These are phyloP conservation scores for Aspergillus spinulosporus DNA, from an alignment of 2,329 filamentous ascomycete genomes.

Conservation along the genomic window DNA sequence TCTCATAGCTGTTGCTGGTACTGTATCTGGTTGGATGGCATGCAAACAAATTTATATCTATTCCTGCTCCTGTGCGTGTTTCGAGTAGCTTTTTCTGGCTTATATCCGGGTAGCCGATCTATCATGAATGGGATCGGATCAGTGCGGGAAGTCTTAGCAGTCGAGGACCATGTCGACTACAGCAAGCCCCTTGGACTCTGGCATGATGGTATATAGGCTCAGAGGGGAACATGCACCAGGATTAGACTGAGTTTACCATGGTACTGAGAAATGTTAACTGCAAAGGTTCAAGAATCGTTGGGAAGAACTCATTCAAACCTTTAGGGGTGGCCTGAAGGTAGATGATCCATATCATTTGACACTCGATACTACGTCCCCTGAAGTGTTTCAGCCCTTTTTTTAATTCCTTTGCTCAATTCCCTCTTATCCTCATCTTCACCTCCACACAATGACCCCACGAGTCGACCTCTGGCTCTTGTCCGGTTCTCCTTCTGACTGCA, in stretches of 20 bases:
- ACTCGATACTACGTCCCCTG: too few species aligned
- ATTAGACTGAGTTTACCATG: neutral
- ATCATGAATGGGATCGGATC: neutral
- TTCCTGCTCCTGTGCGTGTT: neutral
- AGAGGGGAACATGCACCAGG: neutral
- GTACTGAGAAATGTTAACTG: neutral
- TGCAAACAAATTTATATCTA: conserved; percentile 10
- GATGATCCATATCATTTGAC: too few species aligned
- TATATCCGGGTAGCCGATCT: neutral
- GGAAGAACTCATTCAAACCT: neutral
- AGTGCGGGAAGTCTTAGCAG: too few species aligned
- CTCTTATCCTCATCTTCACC: neutral
- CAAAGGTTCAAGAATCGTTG: neutral
- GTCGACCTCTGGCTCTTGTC: neutral
- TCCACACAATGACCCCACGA: conserved; percentile 8
- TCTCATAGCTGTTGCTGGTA: conserved; percentile 13
- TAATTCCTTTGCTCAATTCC: neutral
- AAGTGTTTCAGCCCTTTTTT: neutral
- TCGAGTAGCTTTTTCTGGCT: neutral
- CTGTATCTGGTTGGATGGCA: conserved; percentile 16
- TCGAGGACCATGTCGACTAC: too few species aligned
- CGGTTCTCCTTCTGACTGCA: conserved; percentile 6
- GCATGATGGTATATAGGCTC: too few species aligned
- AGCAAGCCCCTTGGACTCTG: too few species aligned
- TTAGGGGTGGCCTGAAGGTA: neutral